Evolutionary conservation across 331 rosid species (phyloP).

Genomic region (Malus hybrid): DNA sequence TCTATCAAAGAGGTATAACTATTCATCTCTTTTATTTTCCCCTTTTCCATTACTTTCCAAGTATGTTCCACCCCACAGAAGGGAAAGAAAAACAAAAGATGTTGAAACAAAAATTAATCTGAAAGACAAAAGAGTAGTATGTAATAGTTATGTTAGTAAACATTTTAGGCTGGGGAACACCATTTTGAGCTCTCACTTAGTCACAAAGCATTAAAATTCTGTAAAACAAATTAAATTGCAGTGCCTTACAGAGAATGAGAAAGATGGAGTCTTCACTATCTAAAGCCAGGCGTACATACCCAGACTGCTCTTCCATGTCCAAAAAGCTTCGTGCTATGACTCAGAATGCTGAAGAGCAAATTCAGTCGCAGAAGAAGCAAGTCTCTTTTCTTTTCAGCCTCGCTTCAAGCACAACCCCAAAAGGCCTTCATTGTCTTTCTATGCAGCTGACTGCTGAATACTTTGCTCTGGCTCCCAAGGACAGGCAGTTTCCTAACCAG

Average conservation of each 20-base stretch:
- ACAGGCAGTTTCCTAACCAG: constrained; percentile 52
- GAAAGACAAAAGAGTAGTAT: constrained; percentile 1
- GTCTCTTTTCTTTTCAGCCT: constrained; percentile 58
- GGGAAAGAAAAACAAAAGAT: neutral
- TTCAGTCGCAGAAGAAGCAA: constrained; percentile 48
- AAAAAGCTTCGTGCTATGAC: constrained; percentile 85
- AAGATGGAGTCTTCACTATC: constrained; percentile 70
- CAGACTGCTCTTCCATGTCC: constrained; percentile 73
- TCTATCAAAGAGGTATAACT: constrained; percentile 64
- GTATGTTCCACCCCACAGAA: neutral
- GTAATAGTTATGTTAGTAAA: neutral
- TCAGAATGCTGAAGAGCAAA: constrained; percentile 64
- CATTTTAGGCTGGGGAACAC: neutral
- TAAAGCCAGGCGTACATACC: constrained; percentile 66
- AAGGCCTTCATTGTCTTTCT: constrained; percentile 93
- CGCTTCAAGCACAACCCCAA: constrained; percentile 77
- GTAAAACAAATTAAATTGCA: constrained; percentile 55
- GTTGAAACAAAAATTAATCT: constrained; percentile 4
- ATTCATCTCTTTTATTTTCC: neutral
- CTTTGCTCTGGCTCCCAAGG: constrained; percentile 58
- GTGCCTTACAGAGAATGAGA: constrained; percentile 89
- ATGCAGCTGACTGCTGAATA: constrained; percentile 80
- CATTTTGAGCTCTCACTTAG: constrained; percentile 7
- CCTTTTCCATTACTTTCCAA: constrained; percentile 5
- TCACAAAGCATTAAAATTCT: constrained; percentile 3